Conservation (phyloP, 2,329 filamentous ascomycete genomes). For the Mycosphaerella arachidis region DNA sequence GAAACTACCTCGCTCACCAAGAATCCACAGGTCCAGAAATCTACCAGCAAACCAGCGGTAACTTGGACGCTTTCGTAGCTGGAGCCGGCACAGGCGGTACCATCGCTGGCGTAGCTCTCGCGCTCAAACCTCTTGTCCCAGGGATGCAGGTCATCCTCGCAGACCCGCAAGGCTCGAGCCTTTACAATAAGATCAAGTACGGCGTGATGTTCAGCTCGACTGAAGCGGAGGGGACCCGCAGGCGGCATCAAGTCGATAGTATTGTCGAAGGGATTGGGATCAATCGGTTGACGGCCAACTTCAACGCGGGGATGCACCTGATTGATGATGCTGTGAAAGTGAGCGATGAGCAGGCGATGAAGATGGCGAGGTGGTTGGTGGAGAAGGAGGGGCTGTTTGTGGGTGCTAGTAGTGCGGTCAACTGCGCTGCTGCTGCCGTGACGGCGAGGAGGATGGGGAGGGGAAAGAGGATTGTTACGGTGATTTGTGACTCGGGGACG, state of each 20-base stretch:
- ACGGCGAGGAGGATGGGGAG: constrained; percentile 58
- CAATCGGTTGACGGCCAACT: constrained; percentile 90
- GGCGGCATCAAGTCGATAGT: constrained; percentile 87
- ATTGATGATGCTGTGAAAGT: constrained; percentile 89
- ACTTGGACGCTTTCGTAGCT: constrained; percentile 80
- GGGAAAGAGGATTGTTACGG: constrained; percentile 64
- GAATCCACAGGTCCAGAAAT: constrained; percentile 86
- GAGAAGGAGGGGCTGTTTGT: constrained; percentile 93
- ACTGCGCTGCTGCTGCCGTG: constrained; percentile 76
- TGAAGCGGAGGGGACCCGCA: constrained; percentile 83
- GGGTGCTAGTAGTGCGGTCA: constrained; percentile 93
- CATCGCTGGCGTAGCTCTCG: constrained; percentile 78
- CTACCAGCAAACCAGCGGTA: constrained; percentile 67
- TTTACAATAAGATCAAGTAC: constrained; percentile 87
- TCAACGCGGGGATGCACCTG: constrained; percentile 78
- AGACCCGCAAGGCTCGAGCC: constrained; percentile 87
- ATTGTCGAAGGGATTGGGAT: constrained; percentile 96
- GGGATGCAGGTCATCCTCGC: constrained; percentile 71
- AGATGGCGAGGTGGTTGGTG: constrained; percentile 94
- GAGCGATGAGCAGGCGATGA: constrained; percentile 79
- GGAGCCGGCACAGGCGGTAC: constrained; percentile 95
- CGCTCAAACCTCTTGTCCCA: constrained; percentile 69
- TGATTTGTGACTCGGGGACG: constrained; percentile 73
- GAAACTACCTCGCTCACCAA: constrained; percentile 84
- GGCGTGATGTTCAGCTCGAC: constrained; percentile 93